Base-by-base conservation (phyloP, 768 basidiomycete species). In the Xerocomellus intermedius region DNA sequence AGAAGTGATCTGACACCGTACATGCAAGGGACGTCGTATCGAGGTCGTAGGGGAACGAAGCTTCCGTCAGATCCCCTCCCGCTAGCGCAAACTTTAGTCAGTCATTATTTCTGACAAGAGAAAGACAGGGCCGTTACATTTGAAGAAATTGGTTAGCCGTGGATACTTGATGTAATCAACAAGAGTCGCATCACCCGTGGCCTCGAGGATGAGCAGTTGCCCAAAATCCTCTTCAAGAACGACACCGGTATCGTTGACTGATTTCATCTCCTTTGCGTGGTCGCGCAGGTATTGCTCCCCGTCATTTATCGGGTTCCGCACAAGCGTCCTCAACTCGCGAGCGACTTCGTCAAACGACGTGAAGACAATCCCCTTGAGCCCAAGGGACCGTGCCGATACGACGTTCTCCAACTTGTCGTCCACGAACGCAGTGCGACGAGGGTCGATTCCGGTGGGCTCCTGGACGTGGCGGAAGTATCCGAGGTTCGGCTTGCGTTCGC, bases 381-480 rank as follows among this genome's bases (percentile, higher is more conserved):
- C 64, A 36, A 66, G 17, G 5, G 64, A 66, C 33, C 35, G 57
- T 1, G 61, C 61, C 19, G 61, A 56, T 7, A 64, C 48, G 5
- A 64, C 53, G 8, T 65, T 65, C 51, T 64, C 64, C 46, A 63
- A 12, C 48, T 55, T 64, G 24, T 64, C 64, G 10, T 64, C 64
- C n/a, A 64, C 64, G 16, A 66, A 64, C 3, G 50, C 61, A 10
- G 64, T 66, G 1, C 64, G 61, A 37, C 16, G 47, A 8, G 64
- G 57, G 16, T 66, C 55, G 4, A 63, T 49, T 19, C 61, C 61
- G 2, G 61, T 60, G 7, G 39, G 56, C 33, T 58, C 46, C 5
- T 63, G 53, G 7, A 60, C 63, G 1, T 59, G 60, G 10, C 48
- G 52, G 7, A 59, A 64, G 36, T 37, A 63, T 17, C 64, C 61